Evolutionary conservation across 768 basidiomycete genomes (phyloP).

Genomic region (Trametes coccinea): DNA sequence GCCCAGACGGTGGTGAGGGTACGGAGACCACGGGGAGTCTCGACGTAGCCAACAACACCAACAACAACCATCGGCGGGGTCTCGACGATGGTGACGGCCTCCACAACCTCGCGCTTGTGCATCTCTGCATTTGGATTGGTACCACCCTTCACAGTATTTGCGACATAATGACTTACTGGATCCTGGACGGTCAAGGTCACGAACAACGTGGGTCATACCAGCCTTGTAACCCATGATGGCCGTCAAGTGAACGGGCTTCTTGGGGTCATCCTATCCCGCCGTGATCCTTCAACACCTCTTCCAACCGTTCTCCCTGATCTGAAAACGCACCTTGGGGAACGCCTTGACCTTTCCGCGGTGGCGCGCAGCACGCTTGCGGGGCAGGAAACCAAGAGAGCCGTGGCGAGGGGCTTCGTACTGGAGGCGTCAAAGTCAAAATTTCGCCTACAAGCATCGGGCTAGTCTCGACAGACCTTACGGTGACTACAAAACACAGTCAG

Average conservation of each 20-base stretch:
- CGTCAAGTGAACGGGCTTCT: conserved; percentile 98
- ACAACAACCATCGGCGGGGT: conserved; percentile 96
- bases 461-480: conserved; percentile 66
- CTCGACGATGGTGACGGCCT: conserved; percentile 95
- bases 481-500: conserved; percentile 53
- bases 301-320: background rate
- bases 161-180: conserved; percentile 71
- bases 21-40: conserved; percentile 98
- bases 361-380: conserved; percentile 93
- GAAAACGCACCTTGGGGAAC: conserved; percentile 85
- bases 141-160: background rate
- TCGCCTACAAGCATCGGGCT: background rate
- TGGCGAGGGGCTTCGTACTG: conserved; percentile 99
- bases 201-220: conserved; percentile 99
- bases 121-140: conserved; percentile 66
- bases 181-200: conserved; percentile 98
- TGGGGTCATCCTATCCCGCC: conserved; percentile 86
- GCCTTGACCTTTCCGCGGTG: conserved; percentile 99
- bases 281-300: background rate
- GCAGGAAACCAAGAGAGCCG: conserved; percentile 96
- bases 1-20: conserved; percentile 99
- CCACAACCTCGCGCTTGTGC: conserved; percentile 99
- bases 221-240: conserved; percentile 99
- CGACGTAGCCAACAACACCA: conserved; percentile 98
- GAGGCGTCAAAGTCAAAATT: conserved; percentile 23